A percentile compares a stretch with the other conserved stretches of the same genome.
Evolutionary conservation across 345 rosid genomes (phyloP).

Genomic region (Toxicodendron radicans): DNA sequence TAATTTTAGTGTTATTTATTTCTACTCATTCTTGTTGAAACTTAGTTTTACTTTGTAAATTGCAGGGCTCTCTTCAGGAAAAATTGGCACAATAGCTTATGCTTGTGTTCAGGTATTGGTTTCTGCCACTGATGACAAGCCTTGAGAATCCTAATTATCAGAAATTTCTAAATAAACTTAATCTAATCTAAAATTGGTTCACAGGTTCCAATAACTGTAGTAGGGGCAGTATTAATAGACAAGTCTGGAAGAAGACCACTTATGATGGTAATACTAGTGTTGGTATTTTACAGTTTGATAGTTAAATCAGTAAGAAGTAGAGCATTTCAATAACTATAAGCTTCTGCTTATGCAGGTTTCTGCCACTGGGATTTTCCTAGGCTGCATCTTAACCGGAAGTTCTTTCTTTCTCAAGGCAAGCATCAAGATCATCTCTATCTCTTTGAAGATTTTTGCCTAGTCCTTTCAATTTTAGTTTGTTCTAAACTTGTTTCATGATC

Average conservation of each 20-base stretch:
- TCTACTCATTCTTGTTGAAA: neutral
- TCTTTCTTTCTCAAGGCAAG: constrained; percentile 74
- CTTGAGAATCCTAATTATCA: neutral
- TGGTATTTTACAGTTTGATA: neutral
- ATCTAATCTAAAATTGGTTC: constrained; percentile 7
- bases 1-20: neutral
- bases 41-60: neutral
- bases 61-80: constrained; percentile 74
- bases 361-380: constrained; percentile 70
- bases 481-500: constrained; percentile 15
- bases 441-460: neutral
- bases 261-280: constrained; percentile 55
- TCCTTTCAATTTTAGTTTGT: neutral
- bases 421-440: neutral
- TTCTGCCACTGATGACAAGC: neutral
- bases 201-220: constrained; percentile 76
- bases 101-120: constrained; percentile 72
- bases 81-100: constrained; percentile 74
- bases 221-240: constrained; percentile 80
- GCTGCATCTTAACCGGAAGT: constrained; percentile 72
- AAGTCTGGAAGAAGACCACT: constrained; percentile 85
- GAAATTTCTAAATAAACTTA: neutral
- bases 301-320: neutral
- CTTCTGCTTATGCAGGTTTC: constrained; percentile 47
- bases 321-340: neutral